These are phyloP conservation scores for Tetrapisispora iriomotensis DNA, from an alignment of 805 yeast genomes.

Conservation along the genomic window DNA sequence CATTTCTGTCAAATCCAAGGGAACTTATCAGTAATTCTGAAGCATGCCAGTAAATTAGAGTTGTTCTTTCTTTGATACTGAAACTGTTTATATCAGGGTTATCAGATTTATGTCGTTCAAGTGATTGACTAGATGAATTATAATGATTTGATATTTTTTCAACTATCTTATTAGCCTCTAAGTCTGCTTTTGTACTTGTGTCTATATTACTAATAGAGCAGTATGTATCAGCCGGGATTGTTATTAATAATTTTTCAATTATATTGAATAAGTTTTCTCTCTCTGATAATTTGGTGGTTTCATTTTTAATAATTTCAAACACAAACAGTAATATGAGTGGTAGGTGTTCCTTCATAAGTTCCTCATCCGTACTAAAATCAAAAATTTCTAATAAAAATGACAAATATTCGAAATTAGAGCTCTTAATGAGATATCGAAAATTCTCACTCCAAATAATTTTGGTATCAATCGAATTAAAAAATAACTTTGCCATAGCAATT, in stretches of 20 bases:
- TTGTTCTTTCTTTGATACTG: too few species aligned
- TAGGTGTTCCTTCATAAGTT: slow-evolving; percentile 63
- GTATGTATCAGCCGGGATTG: too few species aligned
- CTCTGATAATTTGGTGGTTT: too few species aligned
- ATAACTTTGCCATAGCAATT: slow-evolving; percentile 48
- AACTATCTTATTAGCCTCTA: too few species aligned
- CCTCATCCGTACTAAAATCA: slow-evolving; percentile 69
- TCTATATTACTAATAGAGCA: too few species aligned
- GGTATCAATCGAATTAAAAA: slow-evolving; percentile 84
- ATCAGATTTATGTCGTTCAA: too few species aligned
- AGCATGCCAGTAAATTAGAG: slow-evolving; percentile 29
- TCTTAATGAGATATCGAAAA: slow-evolving; percentile 25
- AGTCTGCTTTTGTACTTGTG: too few species aligned
- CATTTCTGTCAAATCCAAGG: slow-evolving; percentile 11
- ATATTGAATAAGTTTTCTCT: too few species aligned
- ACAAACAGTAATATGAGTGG: slow-evolving; percentile 58
- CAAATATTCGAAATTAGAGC: slow-evolving; percentile 38
- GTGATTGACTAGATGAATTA: too few species aligned
- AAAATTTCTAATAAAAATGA: slow-evolving; percentile 53
- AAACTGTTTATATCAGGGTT: too few species aligned
- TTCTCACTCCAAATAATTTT: slow-evolving; percentile 64
- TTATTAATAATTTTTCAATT: too few species aligned
- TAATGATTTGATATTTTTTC: too few species aligned
- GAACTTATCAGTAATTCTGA: slow-evolving; percentile 21
- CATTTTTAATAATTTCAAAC: slow-evolving; percentile 22